Evolutionary conservation across 1,284 basidiomycete species (phyloP), one percentile per base, ranked within the genome.

Genomic region (Malassezia vespertilionis): DNA sequence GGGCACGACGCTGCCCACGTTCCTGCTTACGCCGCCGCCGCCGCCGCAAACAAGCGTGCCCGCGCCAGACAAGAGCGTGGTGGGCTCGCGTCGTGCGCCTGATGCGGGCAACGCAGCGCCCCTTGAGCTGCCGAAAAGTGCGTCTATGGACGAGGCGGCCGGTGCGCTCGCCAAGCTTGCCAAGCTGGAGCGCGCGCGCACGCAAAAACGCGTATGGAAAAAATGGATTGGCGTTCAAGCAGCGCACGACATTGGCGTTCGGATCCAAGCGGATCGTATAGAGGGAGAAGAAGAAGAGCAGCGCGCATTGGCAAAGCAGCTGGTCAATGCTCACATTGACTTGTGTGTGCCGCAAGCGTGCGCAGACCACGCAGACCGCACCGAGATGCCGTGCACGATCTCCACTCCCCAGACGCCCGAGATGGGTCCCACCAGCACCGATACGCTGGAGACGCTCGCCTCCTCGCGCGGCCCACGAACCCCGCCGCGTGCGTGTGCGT

Each of bases 1-100:
- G n/a, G n/a, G n/a, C n/a, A n/a, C n/a, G n/a, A n/a, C n/a, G 36
- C 21, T 40, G n/a, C 38, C 38, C 30, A 27, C 20, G 38, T 20
- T 40, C 30, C 24, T 40, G 27, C 38, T 40, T 7, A 40, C 38
- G 27, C 38, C 38, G 26, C 38, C 38, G 2, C 24, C 27, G 18
- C 36, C 36, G 27, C n/a, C n/a, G n/a, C n/a, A n/a, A n/a, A n/a
- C n/a, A n/a, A n/a, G n/a, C n/a, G n/a, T n/a, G n/a, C n/a, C n/a
- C 27, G 14, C 27, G 27, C 27, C 27, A 14, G 8, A 8, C 8
- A 28, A 28, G 27, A 28, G 27, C 27, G 27, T 14, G 27, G 27
- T 28, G 27, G 8, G n/a, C n/a, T n/a, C n/a, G n/a, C n/a, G n/a
- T 28, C 27, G 27, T 28, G 27, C 27, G 8, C 12, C 31, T n/a